Evolutionary conservation across 805 yeast genomes (phyloP).

Genomic region (Cyberlindnera bimundalis): DNA sequence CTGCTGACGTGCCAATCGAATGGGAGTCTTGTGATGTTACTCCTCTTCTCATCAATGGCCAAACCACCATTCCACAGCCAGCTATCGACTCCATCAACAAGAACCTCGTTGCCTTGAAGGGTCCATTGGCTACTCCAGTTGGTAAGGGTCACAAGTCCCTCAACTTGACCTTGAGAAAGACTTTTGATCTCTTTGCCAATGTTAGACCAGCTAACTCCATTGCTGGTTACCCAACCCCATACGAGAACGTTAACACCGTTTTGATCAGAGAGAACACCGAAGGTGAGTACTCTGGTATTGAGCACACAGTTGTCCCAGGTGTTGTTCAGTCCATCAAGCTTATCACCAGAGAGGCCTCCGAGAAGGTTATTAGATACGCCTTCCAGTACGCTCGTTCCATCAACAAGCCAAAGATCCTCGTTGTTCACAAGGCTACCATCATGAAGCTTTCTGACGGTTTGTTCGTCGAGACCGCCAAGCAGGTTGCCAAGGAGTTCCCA

Average conservation of each 20-base stretch:
- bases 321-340: slow-evolving; percentile 97
- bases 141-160: slow-evolving; percentile 98
- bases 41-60: slow-evolving; percentile 86
- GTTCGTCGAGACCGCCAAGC: slow-evolving; percentile 87
- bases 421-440: slow-evolving; percentile 97
- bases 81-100: slow-evolving; percentile 92
- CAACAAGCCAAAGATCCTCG: slow-evolving; percentile 83
- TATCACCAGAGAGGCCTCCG: slow-evolving; percentile 94
- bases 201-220: slow-evolving; percentile 95
- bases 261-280: slow-evolving; percentile 74
- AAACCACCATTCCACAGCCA: slow-evolving; percentile 86
- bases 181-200: slow-evolving; percentile 93
- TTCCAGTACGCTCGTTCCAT: slow-evolving; percentile 92
- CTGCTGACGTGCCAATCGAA: slow-evolving; percentile 93
- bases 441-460: slow-evolving; percentile 98
- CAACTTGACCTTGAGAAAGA: slow-evolving; percentile 95
- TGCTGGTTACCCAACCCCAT: slow-evolving; percentile 85
- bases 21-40: slow-evolving; percentile 98
- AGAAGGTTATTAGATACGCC: slow-evolving; percentile 94
- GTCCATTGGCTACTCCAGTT: slow-evolving; percentile 97
- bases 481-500: slow-evolving; percentile 88
- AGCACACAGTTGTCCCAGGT: slow-evolving; percentile 97
- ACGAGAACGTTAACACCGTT: slow-evolving; percentile 83
- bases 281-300: slow-evolving; percentile 79
- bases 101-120: slow-evolving; percentile 94